Evolutionary conservation across 495 filamentous ascomycete genomes (phyloP), one percentile per base, ranked within the genome.

Genomic region (Eremomyces bilateralis): DNA sequence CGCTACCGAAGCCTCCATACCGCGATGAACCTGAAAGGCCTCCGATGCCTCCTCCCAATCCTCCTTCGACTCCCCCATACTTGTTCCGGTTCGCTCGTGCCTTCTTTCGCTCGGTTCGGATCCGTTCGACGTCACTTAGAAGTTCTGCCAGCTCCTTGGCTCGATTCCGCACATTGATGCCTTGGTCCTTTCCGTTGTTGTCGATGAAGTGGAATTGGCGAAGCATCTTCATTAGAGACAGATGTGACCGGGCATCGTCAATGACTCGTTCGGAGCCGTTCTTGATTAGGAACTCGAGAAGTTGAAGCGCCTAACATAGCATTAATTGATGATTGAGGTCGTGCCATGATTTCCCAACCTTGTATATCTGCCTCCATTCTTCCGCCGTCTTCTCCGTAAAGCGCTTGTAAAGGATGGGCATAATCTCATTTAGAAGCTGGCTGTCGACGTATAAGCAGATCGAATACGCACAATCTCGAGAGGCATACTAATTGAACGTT

Each of bases 321-420:
- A 32, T n/a, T n/a, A n/a, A n/a, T n/a, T n/a, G n/a, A n/a, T n/a
- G n/a, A n/a, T n/a, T n/a, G n/a, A n/a, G n/a, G n/a, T 27, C 6
- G 24, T 27, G 12, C 31, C 3, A 18, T 11, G 38, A 42, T 21
- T 11, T 13, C 4, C n/a, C n/a, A 45, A 75, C 73, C 65, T 99
- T 99, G 63, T 95, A 99, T 40, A 95, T 99, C 53, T 99, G 88
- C 42, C 90, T 71, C 88, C 88, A 99, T 55, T 99, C 88, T 51
- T 99, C 88, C 29, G 90, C 83, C 15, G 80, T 65, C 59, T 99
- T 99, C 51, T 99, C 88, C 35, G 88, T 99, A 49, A 99, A 99
- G 31, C 88, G 76, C 50, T 90, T 90, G 62, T 99, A 99, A 45
- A 99, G 93, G 80, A 99, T 80, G 31, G 88, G 88, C 88, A 99